Percentiles rank a stretch among this genome's conserved stretches.
Evolutionary conservation across 257 asterid genomes (phyloP).

Genomic region (Striga asiatica): DNA sequence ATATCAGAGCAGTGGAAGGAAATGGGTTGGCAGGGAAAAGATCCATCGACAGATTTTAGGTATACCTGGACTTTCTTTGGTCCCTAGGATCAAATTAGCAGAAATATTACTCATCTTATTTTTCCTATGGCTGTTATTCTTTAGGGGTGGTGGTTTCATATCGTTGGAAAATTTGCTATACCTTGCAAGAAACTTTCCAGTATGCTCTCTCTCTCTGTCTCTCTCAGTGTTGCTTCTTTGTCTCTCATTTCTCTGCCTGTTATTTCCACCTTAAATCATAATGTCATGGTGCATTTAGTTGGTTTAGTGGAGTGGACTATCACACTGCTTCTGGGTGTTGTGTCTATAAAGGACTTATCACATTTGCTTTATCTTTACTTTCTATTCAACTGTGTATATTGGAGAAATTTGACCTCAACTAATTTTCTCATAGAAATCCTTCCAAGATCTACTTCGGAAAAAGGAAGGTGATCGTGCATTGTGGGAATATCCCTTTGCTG

Average conservation of each 20-base stretch:
- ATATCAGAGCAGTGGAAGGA: constrained; percentile 99
- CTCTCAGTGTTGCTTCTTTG: constrained; percentile 3
- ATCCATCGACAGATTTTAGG: constrained; percentile 98
- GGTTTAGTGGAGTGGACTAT: no score
- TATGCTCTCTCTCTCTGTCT: constrained; percentile 27
- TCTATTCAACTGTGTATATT: background rate
- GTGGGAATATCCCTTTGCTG: constrained; percentile 99
- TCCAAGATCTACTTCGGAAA: constrained; percentile 92
- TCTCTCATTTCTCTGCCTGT: background rate
- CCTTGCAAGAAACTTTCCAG: constrained; percentile 85
- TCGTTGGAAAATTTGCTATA: constrained; percentile 89
- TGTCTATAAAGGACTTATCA: no score
- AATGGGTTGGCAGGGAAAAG: constrained; percentile 99
- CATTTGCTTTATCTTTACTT: background rate
- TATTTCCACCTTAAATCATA: no score
- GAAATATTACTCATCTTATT: background rate
- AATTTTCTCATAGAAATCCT: constrained; percentile 54
- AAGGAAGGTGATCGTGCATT: constrained; percentile 88
- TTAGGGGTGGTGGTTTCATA: constrained; percentile 95
- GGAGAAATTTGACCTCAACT: background rate
- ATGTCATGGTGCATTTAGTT: background rate
- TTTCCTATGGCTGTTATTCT: constrained; percentile 11
- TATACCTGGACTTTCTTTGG: constrained; percentile 16
- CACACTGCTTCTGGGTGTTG: no score
- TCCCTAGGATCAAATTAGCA: constrained; percentile 11